phyloP scores from a whole-genome alignment of 2,329 filamentous ascomycete species.

The Reticulascus tulasneorum region DNA sequence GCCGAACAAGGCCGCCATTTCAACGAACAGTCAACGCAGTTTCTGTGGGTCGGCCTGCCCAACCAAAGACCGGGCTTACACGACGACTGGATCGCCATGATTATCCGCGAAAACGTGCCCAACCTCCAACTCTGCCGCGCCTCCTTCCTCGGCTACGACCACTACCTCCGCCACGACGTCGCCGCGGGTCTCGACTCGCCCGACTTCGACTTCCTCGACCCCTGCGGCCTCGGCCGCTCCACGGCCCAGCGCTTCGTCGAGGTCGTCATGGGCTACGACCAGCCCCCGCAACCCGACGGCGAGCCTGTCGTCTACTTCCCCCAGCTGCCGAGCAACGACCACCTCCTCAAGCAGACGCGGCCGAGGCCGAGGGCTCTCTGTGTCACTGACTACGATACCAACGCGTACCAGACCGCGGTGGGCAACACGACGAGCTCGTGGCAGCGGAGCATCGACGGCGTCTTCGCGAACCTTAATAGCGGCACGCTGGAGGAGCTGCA shows the following conservation, averaged over 20 bases:
- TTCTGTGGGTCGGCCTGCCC: slow-evolving; percentile 43
- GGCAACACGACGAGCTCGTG: slow-evolving; percentile 36
- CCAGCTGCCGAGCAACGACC: slow-evolving; percentile 13
- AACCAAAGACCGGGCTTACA: slow-evolving; percentile 33
- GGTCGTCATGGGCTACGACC: slow-evolving; percentile 35
- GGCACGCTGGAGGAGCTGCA: slow-evolving; percentile 40
- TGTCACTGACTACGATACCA: slow-evolving; percentile 30
- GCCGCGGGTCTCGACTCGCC: slow-evolving; percentile 13
- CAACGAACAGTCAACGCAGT: slow-evolving; percentile 27
- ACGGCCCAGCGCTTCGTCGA: slow-evolving; percentile 44
- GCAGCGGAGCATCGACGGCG: slow-evolving; percentile 38
- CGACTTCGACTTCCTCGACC: slow-evolving; percentile 38
- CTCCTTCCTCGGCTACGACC: slow-evolving; percentile 39
- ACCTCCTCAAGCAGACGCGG: slow-evolving; percentile 20
- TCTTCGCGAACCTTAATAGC: slow-evolving; percentile 39
- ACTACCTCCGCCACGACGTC: slow-evolving; percentile 30
- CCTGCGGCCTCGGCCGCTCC: slow-evolving; percentile 33
- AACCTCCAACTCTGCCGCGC: slow-evolving; percentile 38
- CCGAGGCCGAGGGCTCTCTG: slow-evolving; percentile 14
- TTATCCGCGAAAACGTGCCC: slow-evolving; percentile 29
- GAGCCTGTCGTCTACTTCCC: slow-evolving; percentile 9
- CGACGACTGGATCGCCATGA: slow-evolving; percentile 38
- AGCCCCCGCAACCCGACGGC: slow-evolving; percentile 29
- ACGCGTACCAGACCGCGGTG: slow-evolving; percentile 32
- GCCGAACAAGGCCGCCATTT: slow-evolving; percentile 28